Evolutionary conservation across 768 basidiomycete species (phyloP), one percentile per base, ranked within the genome.

Genomic region (Holtermannia corniformis): DNA sequence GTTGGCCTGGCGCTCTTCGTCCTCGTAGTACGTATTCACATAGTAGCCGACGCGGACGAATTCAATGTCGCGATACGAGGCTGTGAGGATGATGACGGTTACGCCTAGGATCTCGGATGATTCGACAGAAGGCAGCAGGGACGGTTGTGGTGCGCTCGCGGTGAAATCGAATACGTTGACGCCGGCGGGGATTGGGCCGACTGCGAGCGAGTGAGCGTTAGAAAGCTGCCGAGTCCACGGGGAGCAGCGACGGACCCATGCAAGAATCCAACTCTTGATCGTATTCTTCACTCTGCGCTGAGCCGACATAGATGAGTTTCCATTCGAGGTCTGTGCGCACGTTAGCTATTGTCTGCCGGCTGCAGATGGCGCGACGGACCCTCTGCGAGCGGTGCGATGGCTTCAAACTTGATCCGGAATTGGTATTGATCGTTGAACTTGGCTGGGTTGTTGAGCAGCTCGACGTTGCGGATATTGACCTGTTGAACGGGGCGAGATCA

Each of bases 21-120:
- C 88, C 71, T 95, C 93, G 67, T 96, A 97, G 72, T 97, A 93
- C 22, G 92, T 96, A 68, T 97, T 92, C 74, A 97, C 95, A 72
- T 99, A 99, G 71, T 99, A 97, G 5, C 95, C 95, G 23, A 99
- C 92, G 44, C 93, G 83, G n/a, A 99, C 93, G 66, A 99, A 99
- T 71, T 97, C 95, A 65, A 95, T 92, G 48, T 96, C 93, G 37
- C 83, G 82, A 74, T 97, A 99, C 11, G 87, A 87, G 5, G 90
- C 95, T 0, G 92, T 97, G 48, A 99, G 80, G 64, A 99, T 96
- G 68, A 97, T 84, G 4, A 93, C 95, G 1, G 93, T 88, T 16
- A 99, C 92, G 44, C 95, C 95, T 12, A 99, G 79, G 26, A 93
- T 87, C 67, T 97, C 93, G 56, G 87, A 83, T 26, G 80, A 65